Evolutionary conservation across 352 stramenopile species (phyloP).

Genomic region (Globisporangium uncinulatum): DNA sequence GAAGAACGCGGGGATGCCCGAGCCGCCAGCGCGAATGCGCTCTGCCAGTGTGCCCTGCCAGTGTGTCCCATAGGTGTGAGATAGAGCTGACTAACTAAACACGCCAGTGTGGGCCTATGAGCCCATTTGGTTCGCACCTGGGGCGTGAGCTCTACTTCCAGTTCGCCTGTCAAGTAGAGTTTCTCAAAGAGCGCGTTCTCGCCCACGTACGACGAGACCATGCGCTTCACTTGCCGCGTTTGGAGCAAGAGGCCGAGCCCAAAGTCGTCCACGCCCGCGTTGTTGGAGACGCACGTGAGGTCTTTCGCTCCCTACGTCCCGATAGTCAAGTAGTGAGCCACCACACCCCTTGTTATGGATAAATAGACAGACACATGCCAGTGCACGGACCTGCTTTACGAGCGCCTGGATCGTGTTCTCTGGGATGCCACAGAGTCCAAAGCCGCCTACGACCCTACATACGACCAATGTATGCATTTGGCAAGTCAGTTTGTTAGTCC

Average conservation of each 20-base stretch:
- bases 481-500: background rate
- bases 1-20: slow-evolving; percentile 95
- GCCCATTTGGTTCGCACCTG: slow-evolving; percentile 52
- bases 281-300: slow-evolving; percentile 90
- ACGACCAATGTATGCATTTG: background rate
- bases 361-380: no score
- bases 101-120: no score
- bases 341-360: no score
- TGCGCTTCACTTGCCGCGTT: slow-evolving; percentile 90
- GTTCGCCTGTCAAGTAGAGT: slow-evolving; percentile 86
- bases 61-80: background rate
- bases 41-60: slow-evolving; percentile 90
- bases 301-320: slow-evolving; percentile 69
- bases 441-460: slow-evolving; percentile 79
- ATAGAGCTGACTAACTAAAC: no score
- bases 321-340: no score
- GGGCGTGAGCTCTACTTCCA: slow-evolving; percentile 97
- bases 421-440: slow-evolving; percentile 90
- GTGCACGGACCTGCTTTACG: slow-evolving; percentile 46
- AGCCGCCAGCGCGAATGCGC: slow-evolving; percentile 88
- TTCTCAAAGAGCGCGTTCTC: slow-evolving; percentile 95
- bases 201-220: slow-evolving; percentile 96
- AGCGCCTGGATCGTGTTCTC: slow-evolving; percentile 89
- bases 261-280: slow-evolving; percentile 93
- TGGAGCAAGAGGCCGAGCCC: slow-evolving; percentile 92